Percentiles rank a stretch among this genome's conserved stretches.
phyloP scores from a whole-genome alignment of 495 filamentous ascomycete genomes.

The Jackrogersella minutella region DNA sequence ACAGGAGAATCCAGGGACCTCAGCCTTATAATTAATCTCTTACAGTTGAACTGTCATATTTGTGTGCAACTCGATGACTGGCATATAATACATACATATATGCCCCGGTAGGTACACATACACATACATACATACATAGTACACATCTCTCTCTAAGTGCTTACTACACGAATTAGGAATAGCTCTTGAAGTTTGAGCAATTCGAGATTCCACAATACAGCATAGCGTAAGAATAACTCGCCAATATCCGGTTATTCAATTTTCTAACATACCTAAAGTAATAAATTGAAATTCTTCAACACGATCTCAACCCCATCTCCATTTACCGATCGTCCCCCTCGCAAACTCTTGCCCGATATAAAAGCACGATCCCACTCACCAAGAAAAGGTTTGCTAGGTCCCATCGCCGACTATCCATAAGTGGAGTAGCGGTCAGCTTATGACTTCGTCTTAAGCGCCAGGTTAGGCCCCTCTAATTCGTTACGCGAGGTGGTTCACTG shows the following conservation, averaged over 20 bases:
- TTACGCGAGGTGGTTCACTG: conserved; percentile 19
- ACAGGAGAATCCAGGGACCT: conserved; percentile 19
- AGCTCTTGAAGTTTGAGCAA: not conserved
- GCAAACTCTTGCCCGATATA: conserved; percentile 23
- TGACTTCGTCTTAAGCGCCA: conserved; percentile 35
- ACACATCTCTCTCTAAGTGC: too few species aligned
- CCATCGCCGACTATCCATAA: conserved; percentile 29
- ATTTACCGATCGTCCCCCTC: conserved; percentile 6
- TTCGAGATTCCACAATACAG: not conserved
- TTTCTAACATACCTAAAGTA: conserved; percentile 2
- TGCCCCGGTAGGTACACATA: not conserved
- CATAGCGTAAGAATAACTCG: not conserved
- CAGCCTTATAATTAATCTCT: conserved; percentile 30
- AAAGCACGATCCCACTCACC: conserved; percentile 20
- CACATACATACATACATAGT: not conserved
- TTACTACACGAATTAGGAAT: conserved; percentile 6
- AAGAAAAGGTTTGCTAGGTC: conserved; percentile 6
- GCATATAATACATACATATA: conserved; percentile 9
- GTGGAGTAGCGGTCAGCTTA: conserved; percentile 48
- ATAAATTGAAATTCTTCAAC: conserved; percentile 14
- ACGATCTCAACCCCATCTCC: conserved; percentile 10
- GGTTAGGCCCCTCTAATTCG: conserved; percentile 32
- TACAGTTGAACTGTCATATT: not conserved
- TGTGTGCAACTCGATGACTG: conserved; percentile 22
- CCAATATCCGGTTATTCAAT: conserved; percentile 1